These are phyloP conservation scores for Diaporthe eres DNA, from an alignment of 2,329 filamentous ascomycete species.

Conservation along the genomic window DNA sequence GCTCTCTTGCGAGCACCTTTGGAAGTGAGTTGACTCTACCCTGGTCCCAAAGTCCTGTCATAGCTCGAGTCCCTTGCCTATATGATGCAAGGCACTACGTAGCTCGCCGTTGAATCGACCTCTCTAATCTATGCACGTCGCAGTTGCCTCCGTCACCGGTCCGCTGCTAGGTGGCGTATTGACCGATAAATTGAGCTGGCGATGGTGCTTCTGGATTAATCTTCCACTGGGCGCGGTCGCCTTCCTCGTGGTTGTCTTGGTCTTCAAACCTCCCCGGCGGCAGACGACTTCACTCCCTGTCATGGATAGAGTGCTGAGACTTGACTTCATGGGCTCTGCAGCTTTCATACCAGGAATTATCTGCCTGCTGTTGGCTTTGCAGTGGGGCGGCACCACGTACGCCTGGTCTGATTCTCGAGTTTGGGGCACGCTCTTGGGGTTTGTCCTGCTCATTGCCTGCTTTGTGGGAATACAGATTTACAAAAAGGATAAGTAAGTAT, in stretches of 20 bases:
- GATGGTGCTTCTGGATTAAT: background rate
- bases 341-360: background rate
- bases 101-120: background rate
- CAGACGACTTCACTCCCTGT: background rate
- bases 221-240: background rate
- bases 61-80: no score
- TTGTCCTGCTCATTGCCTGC: slow-evolving; percentile 54
- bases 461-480: slow-evolving; percentile 63
- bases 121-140: background rate
- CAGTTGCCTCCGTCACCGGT: background rate
- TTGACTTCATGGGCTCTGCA: slow-evolving; percentile 61
- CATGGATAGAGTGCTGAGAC: slow-evolving; percentile 43
- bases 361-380: slow-evolving; percentile 58
- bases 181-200: background rate
- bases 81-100: no score
- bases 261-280: background rate
- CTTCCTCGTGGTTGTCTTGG: background rate
- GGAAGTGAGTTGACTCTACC: background rate
- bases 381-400: slow-evolving; percentile 68
- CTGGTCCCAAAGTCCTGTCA: background rate
- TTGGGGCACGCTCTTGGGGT: slow-evolving; percentile 56
- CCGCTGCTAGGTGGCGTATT: background rate
- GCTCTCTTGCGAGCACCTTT: background rate
- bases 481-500: slow-evolving; percentile 61
- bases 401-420: slow-evolving; percentile 63